These are phyloP conservation scores for Tylopilus orsonianus DNA, from an alignment of 1,284 basidiomycete species.

Conservation along the genomic window DNA sequence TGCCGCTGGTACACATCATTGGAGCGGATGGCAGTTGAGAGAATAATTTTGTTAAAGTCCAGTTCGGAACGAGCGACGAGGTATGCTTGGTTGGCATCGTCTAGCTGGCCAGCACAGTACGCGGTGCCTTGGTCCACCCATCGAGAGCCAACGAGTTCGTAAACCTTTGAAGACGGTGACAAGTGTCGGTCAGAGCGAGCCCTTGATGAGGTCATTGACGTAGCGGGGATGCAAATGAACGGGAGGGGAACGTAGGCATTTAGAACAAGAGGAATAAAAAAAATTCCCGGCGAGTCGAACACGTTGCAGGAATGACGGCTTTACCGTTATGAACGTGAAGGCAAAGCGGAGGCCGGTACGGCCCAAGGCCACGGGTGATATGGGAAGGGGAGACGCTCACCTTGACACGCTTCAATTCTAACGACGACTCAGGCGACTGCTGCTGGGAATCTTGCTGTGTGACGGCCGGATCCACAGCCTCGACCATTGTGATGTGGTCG, in stretches of 20 bases:
- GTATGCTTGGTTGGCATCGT: conserved; percentile 75
- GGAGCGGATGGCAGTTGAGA: conserved; percentile 72
- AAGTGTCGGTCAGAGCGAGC: conserved; percentile 31
- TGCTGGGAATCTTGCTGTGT: conserved; percentile 38
- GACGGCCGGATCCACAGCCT: conserved; percentile 37
- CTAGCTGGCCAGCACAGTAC: conserved; percentile 87
- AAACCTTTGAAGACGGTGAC: conserved; percentile 62
- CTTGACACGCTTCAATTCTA: conserved; percentile 44
- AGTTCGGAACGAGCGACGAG: conserved; percentile 84
- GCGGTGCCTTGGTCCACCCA: conserved; percentile 96
- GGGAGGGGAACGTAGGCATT: conserved; percentile 14
- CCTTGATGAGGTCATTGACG: conserved; percentile 36
- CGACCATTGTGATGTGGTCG: conserved; percentile 36
- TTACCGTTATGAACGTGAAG: conserved; percentile 21
- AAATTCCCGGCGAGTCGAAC: conserved; percentile 11
- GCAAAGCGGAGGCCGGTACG: conserved; percentile 14
- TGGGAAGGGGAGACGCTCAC: conserved; percentile 34
- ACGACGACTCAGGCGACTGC: conserved; percentile 35
- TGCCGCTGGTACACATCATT: conserved; percentile 91
- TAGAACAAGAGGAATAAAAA: conserved; percentile 21
- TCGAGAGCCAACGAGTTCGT: conserved; percentile 83
- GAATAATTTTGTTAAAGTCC: conserved; percentile 66
- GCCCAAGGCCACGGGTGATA: conserved; percentile 16
- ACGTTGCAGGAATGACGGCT: conserved; percentile 29
- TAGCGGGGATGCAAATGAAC: conserved; percentile 24